Percentiles rank a stretch among this genome's conserved stretches.
These are phyloP conservation scores for Antitrichia curtipendula DNA, from an alignment of 225 moss, liverwort and hornwort genomes.

Conservation along the genomic window DNA sequence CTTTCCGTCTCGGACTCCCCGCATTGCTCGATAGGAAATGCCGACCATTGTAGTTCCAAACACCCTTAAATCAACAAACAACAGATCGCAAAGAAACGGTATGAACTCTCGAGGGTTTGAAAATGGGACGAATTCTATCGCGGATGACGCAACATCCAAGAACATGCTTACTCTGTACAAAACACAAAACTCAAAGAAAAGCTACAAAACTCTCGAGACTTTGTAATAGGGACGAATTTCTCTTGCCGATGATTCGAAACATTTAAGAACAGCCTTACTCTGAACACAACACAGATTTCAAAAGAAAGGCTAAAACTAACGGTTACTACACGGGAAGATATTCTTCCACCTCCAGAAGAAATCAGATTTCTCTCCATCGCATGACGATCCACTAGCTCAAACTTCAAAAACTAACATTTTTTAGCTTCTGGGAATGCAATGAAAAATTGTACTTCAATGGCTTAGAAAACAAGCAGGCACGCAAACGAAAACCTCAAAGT, in stretches of 20 bases:
- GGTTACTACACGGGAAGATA: no score
- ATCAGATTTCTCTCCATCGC: not conserved
- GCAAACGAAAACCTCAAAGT: not conserved
- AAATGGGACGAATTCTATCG: not conserved
- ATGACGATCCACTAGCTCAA: not conserved
- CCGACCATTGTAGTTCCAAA: not conserved
- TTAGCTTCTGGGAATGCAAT: not conserved
- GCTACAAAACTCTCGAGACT: not conserved
- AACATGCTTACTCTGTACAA: not conserved
- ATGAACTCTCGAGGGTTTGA: not conserved
- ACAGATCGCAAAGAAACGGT: not conserved
- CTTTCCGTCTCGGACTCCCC: slow-evolving; percentile 20
- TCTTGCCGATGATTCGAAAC: no score
- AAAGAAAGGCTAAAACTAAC: not conserved
- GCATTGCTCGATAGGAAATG: slow-evolving; percentile 24
- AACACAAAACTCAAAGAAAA: not conserved
- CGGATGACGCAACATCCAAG: not conserved
- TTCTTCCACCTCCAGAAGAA: not conserved
- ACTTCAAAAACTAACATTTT: not conserved
- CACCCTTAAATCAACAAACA: not conserved
- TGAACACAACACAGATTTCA: not conserved
- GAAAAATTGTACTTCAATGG: not conserved
- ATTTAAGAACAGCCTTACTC: not conserved
- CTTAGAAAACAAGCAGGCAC: not conserved
- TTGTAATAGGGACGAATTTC: not conserved